Percentiles rank a stretch among this genome's conserved stretches.
Conservation (phyloP, 2,329 filamentous ascomycete genomes). For the Aspergillus costaricaensis region DNA sequence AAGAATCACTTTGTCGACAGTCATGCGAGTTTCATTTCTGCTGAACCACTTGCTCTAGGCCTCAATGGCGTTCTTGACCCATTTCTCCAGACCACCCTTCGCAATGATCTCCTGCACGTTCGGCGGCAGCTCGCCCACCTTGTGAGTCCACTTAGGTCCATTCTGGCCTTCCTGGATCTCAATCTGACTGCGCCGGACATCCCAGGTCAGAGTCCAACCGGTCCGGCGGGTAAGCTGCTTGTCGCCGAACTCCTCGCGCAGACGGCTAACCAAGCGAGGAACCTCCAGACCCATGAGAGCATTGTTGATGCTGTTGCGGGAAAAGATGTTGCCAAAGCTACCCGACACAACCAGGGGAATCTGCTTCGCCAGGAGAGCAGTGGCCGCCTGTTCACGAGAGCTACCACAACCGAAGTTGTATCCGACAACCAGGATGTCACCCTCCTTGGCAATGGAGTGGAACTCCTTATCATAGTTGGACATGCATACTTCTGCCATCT, state of each 20-base stretch:
- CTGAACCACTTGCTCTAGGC: neutral
- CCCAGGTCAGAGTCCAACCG: constrained; percentile 79
- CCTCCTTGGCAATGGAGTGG: constrained; percentile 60
- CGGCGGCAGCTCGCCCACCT: constrained; percentile 78
- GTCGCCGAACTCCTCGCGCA: constrained; percentile 34
- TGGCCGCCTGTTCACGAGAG: constrained; percentile 84
- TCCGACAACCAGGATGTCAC: constrained; percentile 81
- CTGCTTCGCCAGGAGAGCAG: constrained; percentile 55
- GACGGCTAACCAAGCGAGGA: constrained; percentile 38
- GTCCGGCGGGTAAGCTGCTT: constrained; percentile 31
- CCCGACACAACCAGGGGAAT: constrained; percentile 42
- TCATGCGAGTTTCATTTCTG: neutral
- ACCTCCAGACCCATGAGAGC: constrained; percentile 45
- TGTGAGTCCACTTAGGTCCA: constrained; percentile 72
- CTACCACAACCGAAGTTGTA: constrained; percentile 88
- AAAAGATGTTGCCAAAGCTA: constrained; percentile 44
- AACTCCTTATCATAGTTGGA: constrained; percentile 86
- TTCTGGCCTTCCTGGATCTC: constrained; percentile 68
- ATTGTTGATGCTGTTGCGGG: constrained; percentile 46
- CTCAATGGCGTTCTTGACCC: constrained; percentile 64
- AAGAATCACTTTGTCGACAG: neutral
- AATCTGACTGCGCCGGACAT: constrained; percentile 71
- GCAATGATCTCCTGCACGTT: constrained; percentile 88
- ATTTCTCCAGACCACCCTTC: constrained; percentile 74
- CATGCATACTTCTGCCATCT: constrained; percentile 91